Conservation (phyloP, 495 filamentous ascomycete genomes). For the Penicillium salamii region DNA sequence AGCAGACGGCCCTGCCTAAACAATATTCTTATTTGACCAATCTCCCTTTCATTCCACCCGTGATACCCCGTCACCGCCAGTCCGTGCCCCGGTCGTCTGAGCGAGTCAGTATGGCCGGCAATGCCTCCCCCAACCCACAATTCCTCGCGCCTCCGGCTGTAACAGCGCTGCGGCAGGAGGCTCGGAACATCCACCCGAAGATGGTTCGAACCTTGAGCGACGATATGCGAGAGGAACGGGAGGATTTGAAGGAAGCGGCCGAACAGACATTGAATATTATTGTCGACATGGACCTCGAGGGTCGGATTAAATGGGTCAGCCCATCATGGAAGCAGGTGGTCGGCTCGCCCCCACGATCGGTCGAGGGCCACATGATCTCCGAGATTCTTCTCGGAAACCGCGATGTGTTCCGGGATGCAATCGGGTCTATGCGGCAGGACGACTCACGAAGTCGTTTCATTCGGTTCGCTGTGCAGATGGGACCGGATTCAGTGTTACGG, state of each 20-base stretch:
- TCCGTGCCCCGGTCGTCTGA: neutral
- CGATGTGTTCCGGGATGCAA: conserved; percentile 72
- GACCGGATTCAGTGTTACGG: conserved; percentile 63
- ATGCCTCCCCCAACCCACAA: conserved; percentile 39
- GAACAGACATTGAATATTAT: conserved; percentile 97
- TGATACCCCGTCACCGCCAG: neutral
- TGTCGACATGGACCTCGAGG: conserved; percentile 84
- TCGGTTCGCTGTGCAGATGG: conserved; percentile 76
- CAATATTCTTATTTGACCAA: neutral
- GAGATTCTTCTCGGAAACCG: conserved; percentile 78
- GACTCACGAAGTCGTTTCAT: conserved; percentile 91
- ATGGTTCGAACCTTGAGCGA: conserved; percentile 62
- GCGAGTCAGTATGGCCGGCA: conserved; percentile 42
- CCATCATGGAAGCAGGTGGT: conserved; percentile 95
- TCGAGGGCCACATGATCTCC: conserved; percentile 73
- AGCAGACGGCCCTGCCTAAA: conserved; percentile 46
- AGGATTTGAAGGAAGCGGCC: conserved; percentile 90
- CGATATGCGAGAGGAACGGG: conserved; percentile 74
- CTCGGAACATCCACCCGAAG: conserved; percentile 39
- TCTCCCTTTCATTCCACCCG: neutral
- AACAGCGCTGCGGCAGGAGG: conserved; percentile 53
- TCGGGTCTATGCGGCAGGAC: conserved; percentile 87
- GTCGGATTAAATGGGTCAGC: conserved; percentile 89
- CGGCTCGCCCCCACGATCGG: conserved; percentile 68
- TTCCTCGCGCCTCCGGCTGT: conserved; percentile 52